Evolutionary conservation across 2,329 filamentous ascomycete genomes (phyloP).

Genomic region (Cadophora luteo-olivacea): DNA sequence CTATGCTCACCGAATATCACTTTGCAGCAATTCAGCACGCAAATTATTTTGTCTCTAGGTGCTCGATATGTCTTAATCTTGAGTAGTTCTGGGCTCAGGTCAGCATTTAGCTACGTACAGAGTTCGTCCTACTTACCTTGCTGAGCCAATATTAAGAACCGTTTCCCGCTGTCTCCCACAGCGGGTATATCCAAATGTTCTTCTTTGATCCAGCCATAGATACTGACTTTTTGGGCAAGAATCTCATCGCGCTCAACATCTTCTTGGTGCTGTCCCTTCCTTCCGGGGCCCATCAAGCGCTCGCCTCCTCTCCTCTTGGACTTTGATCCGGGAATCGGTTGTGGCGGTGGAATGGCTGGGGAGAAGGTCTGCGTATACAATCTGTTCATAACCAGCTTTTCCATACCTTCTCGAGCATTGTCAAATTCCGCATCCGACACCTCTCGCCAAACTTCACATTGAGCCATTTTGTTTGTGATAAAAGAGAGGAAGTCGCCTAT

Average conservation of each 20-base stretch:
- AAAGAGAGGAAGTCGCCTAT: slow-evolving; percentile 96
- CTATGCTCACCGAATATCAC: slow-evolving; percentile 84
- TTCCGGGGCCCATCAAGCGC: slow-evolving; percentile 76
- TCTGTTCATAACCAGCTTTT: slow-evolving; percentile 98
- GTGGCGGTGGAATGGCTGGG: slow-evolving; percentile 84
- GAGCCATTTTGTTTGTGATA: slow-evolving; percentile 97
- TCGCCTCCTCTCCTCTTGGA: slow-evolving; percentile 73
- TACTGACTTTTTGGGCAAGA: slow-evolving; percentile 94
- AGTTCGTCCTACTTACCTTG: slow-evolving; percentile 63
- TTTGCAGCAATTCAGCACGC: slow-evolving; percentile 97
- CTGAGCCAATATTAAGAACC: slow-evolving; percentile 87
- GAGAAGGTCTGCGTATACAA: slow-evolving; percentile 96
- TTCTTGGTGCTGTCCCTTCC: slow-evolving; percentile 94
- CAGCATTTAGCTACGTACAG: slow-evolving; percentile 1
- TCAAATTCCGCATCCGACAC: slow-evolving; percentile 98
- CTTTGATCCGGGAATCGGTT: slow-evolving; percentile 72
- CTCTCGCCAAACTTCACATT: slow-evolving; percentile 95
- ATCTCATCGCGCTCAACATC: slow-evolving; percentile 96
- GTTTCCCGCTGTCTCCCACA: slow-evolving; percentile 82
- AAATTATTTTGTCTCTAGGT: slow-evolving; percentile 98
- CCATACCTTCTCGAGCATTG: slow-evolving; percentile 98
- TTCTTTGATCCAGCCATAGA: slow-evolving; percentile 94
- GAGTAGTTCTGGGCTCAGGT: slow-evolving; percentile 71
- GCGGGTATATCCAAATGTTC: slow-evolving; percentile 92
- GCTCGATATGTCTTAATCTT: slow-evolving; percentile 98